phyloP scores from a whole-genome alignment of 495 filamentous ascomycete genomes.

The Daldinia vernicosa region DNA sequence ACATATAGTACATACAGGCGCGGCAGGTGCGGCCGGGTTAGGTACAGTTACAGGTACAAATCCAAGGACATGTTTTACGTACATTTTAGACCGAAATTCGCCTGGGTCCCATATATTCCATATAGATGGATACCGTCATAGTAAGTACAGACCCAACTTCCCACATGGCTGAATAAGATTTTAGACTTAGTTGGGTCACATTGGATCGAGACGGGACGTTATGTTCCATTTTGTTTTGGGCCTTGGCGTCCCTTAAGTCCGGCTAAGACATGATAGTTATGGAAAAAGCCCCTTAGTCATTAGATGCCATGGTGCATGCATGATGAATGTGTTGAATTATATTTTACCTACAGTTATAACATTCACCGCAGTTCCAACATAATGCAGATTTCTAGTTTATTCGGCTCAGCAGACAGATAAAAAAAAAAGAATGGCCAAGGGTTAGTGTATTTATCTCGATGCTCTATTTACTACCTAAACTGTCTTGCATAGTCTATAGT shows the following conservation, averaged over 20 bases:
- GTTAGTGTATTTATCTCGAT: too few relatives aligned
- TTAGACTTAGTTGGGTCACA: constrained; percentile 20
- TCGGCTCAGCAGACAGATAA: not conserved
- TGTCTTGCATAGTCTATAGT: not conserved
- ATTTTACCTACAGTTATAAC: not conserved
- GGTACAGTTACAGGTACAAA: constrained; percentile 24
- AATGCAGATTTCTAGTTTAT: not conserved
- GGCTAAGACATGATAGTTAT: not conserved
- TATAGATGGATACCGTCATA: constrained; percentile 22
- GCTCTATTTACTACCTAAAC: not conserved
- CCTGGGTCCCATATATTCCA: constrained; percentile 3
- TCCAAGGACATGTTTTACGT: not conserved
- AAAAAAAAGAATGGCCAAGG: not conserved
- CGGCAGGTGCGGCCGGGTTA: constrained; percentile 17
- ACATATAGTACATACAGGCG: too few relatives aligned
- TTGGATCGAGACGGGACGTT: constrained; percentile 25
- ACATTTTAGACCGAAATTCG: not conserved
- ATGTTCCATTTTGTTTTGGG: constrained; percentile 26
- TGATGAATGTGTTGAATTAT: not conserved
- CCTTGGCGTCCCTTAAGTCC: constrained; percentile 34
- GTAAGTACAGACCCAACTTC: constrained; percentile 30
- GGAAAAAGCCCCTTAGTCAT: not conserved
- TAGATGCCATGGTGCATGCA: not conserved
- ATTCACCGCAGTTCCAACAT: not conserved
- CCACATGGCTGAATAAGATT: constrained; percentile 36